Conservation (phyloP, 2,329 filamentous ascomycete genomes). For the Fusarium sp. region DNA sequence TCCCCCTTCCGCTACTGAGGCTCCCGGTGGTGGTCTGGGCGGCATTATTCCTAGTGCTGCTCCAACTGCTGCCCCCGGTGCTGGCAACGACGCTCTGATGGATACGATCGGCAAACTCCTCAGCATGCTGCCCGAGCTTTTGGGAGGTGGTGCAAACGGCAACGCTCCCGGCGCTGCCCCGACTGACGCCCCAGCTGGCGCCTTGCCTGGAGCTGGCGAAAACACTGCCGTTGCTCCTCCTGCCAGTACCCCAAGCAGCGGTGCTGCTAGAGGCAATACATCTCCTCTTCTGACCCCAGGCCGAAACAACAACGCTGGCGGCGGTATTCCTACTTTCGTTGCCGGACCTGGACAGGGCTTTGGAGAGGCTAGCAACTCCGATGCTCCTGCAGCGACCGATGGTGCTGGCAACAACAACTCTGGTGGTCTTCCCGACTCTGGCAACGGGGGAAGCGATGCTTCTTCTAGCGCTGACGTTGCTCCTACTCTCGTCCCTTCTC, state of each 20-base stretch:
- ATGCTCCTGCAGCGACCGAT: not conserved
- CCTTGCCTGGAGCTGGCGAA: constrained; percentile 8
- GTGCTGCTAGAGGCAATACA: not conserved
- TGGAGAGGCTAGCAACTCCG: constrained; percentile 4
- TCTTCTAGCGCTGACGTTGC: constrained; percentile 14
- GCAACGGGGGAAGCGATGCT: constrained; percentile 13
- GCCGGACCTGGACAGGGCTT: constrained; percentile 26
- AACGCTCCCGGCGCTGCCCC: constrained; percentile 8
- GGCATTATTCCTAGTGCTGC: not conserved
- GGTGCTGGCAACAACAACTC: not conserved
- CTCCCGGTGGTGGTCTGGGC: not conserved
- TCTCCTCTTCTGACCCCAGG: constrained; percentile 10
- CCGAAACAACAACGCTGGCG: constrained; percentile 10
- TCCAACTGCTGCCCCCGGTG: not conserved
- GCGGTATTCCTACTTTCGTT: constrained; percentile 15
- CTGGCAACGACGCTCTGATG: not conserved
- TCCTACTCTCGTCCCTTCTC: constrained; percentile 26
- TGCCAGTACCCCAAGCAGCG: constrained; percentile 5
- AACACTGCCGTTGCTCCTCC: not conserved
- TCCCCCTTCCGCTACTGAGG: not conserved
- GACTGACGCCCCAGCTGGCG: not conserved
- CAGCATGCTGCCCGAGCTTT: not conserved
- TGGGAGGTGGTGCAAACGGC: constrained; percentile 10
- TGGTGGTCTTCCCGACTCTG: constrained; percentile 5
- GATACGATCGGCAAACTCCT: constrained; percentile 10